Conservation (phyloP, 2,329 filamentous ascomycete species). For the Domatiomyces globalis region DNA sequence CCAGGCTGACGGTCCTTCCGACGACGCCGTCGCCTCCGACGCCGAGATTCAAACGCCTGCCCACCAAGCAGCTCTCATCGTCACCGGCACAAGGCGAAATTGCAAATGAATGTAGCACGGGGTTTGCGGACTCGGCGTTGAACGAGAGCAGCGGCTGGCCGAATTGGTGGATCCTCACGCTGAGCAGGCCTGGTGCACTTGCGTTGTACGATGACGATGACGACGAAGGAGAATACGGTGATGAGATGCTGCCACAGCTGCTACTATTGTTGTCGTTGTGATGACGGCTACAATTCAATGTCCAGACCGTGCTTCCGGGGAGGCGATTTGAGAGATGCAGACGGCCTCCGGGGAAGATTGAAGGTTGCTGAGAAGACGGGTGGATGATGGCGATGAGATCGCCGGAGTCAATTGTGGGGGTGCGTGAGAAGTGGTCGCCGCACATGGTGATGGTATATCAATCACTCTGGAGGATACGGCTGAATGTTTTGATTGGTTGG, state of each 20-base stretch:
- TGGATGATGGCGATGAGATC: constrained; percentile 17
- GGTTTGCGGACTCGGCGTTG: constrained; percentile 4
- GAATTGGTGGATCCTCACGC: constrained; percentile 3
- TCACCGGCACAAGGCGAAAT: constrained; percentile 3
- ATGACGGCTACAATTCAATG: neutral
- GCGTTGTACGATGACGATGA: neutral
- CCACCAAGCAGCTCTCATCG: neutral
- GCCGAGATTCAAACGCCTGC: constrained; percentile 11
- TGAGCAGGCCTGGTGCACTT: neutral
- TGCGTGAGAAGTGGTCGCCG: neutral
- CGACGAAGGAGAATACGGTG: constrained; percentile 1
- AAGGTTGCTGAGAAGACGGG: constrained; percentile 5
- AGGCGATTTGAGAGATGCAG: constrained; percentile 9
- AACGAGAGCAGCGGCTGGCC: constrained; percentile 1
- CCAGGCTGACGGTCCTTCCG: constrained; percentile 14
- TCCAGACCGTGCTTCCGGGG: neutral
- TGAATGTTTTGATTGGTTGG: neutral
- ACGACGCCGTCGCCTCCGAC: constrained; percentile 17
- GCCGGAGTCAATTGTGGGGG: constrained; percentile 9
- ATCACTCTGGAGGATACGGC: neutral
- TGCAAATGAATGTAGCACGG: constrained; percentile 13
- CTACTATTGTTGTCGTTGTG: neutral
- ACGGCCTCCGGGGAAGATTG: constrained; percentile 8
- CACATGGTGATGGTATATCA: neutral
- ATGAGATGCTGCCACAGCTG: neutral